A percentile compares a stretch with the other conserved stretches of the same genome.
phyloP scores from a whole-genome alignment of 2,329 filamentous ascomycete genomes.

The Dothistroma septosporum region DNA sequence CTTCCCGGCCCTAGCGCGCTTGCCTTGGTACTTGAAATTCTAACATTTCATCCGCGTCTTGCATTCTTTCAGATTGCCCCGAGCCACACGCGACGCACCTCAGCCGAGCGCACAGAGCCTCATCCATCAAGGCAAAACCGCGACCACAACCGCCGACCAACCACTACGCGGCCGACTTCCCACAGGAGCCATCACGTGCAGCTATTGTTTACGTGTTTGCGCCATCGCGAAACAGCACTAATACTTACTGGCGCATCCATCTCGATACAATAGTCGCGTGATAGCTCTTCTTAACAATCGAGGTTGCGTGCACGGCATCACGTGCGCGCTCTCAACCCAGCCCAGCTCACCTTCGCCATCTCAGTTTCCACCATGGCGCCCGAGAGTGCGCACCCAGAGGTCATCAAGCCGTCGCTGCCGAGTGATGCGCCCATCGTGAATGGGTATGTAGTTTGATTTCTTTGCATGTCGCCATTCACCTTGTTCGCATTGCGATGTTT shows the following conservation, averaged over 20 bases:
- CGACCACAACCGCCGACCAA: constrained; percentile 11
- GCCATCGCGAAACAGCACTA: constrained; percentile 1
- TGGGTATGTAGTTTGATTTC: constrained; percentile 15
- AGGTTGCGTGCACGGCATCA: constrained; percentile 19
- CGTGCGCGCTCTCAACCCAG: constrained; percentile 12
- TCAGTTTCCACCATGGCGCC: constrained; percentile 19
- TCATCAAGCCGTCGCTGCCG: constrained; percentile 12
- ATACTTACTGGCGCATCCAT: constrained; percentile 5
- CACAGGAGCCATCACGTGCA: background rate
- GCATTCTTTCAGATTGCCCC: constrained; percentile 4
- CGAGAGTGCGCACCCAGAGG: constrained; percentile 21
- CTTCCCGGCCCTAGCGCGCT: background rate
- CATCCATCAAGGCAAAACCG: constrained; percentile 14
- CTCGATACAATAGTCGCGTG: constrained; percentile 9
- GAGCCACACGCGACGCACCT: constrained; percentile 4
- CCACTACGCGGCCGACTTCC: background rate
- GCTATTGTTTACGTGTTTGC: constrained; percentile 1
- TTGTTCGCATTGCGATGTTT: constrained; percentile 3
- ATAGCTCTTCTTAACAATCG: constrained; percentile 6
- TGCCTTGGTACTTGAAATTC: background rate
- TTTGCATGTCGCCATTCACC: constrained; percentile 3
- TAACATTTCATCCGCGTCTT: constrained; percentile 2
- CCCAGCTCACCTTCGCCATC: background rate
- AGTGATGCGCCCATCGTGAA: constrained; percentile 20
- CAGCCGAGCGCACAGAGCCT: constrained; percentile 14